Percentiles rank a stretch among this genome's conserved stretches.
Evolutionary conservation across 495 filamentous ascomycete genomes (phyloP).

Genomic region (Penicillium maclennaniae): DNA sequence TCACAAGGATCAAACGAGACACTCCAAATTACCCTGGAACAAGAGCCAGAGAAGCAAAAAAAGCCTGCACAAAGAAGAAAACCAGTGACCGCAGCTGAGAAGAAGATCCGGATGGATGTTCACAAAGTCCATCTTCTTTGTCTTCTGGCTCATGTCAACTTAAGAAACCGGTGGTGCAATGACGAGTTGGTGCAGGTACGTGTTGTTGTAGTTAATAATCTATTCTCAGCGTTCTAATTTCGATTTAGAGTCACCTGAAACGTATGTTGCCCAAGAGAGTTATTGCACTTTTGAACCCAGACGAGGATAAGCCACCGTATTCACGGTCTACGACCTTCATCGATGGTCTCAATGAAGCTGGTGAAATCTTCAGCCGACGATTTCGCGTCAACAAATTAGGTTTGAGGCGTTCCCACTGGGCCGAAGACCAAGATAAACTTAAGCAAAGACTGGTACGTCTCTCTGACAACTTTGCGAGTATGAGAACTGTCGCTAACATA

Average conservation of each 20-base stretch:
- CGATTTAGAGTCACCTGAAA: conserved; percentile 48
- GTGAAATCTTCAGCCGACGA: conserved; percentile 58
- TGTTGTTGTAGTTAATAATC: not conserved
- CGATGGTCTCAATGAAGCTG: conserved; percentile 68
- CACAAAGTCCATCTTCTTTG: conserved; percentile 88
- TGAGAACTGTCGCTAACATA: conserved; percentile 2
- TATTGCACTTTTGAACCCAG: conserved; percentile 59
- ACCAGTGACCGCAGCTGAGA: conserved; percentile 66
- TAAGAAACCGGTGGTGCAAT: conserved; percentile 88
- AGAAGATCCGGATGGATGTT: conserved; percentile 63
- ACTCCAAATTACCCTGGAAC: conserved; percentile 57
- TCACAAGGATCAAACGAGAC: conserved; percentile 31
- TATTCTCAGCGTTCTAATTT: conserved; percentile 2
- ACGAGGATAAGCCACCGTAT: conserved; percentile 62
- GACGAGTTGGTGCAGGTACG: conserved; percentile 59
- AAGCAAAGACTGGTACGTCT: conserved; percentile 48
- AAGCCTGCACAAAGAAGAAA: conserved; percentile 46
- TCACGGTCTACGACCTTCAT: conserved; percentile 67
- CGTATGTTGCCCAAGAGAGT: conserved; percentile 57
- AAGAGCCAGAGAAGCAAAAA: conserved; percentile 36
- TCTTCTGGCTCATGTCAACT: conserved; percentile 67
- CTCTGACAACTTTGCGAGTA: not conserved
- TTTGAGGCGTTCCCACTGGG: conserved; percentile 67
- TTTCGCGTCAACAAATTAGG: conserved; percentile 71
- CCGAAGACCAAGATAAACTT: conserved; percentile 55